Evolutionary conservation across 2,329 filamentous ascomycete species (phyloP), one percentile per base, ranked within the genome.

Genomic region (Aurifilum marmelostoma): DNA sequence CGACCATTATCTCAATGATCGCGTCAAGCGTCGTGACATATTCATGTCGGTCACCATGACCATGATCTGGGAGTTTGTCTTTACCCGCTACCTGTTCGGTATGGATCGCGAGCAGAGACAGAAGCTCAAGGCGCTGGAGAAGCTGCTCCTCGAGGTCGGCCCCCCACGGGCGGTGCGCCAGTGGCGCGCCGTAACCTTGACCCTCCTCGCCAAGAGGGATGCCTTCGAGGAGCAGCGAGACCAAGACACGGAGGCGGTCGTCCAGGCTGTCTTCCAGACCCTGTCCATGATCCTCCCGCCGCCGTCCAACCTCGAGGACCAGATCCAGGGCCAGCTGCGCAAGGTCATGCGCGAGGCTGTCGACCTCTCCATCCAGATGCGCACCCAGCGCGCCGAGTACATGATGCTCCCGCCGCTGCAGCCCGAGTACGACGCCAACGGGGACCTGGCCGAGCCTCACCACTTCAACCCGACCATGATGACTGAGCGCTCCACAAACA

Each of bases 21-120:
- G 97, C 52, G 91, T 97, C 67, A 90, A 88, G 76, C 91, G 96
- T 71, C 90, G 95, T 70, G 95, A 98, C 78, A 90, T 98, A 69
- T 97, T 99, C 85, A 97, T 98, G 93, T 96, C 94, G 50, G 94
- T 99, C 79, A 93, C 95, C 67, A 98, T 98, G 94, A 96, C 92
- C 71, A 97, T 99, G 94, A 90, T 99, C 65, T 99, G 94, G 94
- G 96, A 99, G 80, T 97, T 97, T 77, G 91, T 99, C 77, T 99
- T 99, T 78, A 97, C 95, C 11, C 90, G 96, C 72, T 99, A 99
- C 79, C 89, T 99, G 34, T 99, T 99, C 78, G 96, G 96, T 75
- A 97, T 99, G 93, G 96, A 99, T 78, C 89, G 94, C 75, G 96
- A 98, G 80, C 96, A 99, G 81, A 89, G 96, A 75, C 94, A 98